A percentile compares a stretch with the other conserved stretches of the same genome.
Evolutionary conservation across 192 early-diverging fungal species (phyloP).

Genomic region (Podila verticillata): DNA sequence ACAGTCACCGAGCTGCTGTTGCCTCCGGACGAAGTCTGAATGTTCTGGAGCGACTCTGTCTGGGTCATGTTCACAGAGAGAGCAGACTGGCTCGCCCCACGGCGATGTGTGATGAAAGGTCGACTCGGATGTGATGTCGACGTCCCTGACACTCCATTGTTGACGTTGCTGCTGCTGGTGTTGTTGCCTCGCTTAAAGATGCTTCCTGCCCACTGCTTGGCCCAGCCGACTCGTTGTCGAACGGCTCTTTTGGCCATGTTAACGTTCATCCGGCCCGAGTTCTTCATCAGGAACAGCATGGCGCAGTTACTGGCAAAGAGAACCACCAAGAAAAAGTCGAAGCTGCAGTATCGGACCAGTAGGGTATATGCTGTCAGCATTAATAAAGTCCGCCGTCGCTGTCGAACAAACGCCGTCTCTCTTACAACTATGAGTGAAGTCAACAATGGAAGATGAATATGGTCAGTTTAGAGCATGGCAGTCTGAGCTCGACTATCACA

Average conservation of each 20-base stretch:
- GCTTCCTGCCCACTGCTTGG: constrained; percentile 63
- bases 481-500: neutral
- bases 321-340: constrained; percentile 60
- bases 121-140: too few species aligned
- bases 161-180: neutral
- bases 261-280: constrained; percentile 64
- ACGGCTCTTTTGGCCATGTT: constrained; percentile 69
- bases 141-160: too few species aligned
- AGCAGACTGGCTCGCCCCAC: neutral
- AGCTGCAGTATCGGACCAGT: constrained; percentile 58
- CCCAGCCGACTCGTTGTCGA: constrained; percentile 63
- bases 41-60: constrained; percentile 3
- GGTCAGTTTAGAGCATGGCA: neutral
- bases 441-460: neutral
- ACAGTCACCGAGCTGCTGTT: neutral
- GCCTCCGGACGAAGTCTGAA: neutral
- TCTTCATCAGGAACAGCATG: constrained; percentile 66
- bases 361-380: constrained; percentile 57
- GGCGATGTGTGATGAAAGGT: neutral
- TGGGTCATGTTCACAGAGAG: neutral
- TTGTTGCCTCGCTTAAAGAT: constrained; percentile 45
- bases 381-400: constrained; percentile 54
- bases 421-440: constrained; percentile 50
- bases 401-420: constrained; percentile 58
- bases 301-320: constrained; percentile 60